Conservation (phyloP, 1,139 yeast species). For the Scheffersomyces illinoinensis region DNA sequence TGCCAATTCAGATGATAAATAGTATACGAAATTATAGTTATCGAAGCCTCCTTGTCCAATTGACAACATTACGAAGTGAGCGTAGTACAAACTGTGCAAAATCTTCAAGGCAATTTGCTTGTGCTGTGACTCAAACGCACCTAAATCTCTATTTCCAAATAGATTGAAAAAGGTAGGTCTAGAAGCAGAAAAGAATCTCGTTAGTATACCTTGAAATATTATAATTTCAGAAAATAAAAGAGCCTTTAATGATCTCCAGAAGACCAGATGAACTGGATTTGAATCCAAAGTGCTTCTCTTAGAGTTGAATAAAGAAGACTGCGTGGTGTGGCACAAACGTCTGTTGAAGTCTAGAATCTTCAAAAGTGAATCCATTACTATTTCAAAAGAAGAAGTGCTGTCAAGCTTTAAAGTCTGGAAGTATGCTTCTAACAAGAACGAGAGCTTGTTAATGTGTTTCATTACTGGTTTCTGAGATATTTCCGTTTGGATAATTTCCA, state of each 20-base stretch:
- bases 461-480: constrained; percentile 41
- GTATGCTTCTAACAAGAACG: constrained; percentile 45
- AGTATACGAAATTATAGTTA: constrained; percentile 64
- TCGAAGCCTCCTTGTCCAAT: constrained; percentile 76
- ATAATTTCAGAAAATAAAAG: constrained; percentile 52
- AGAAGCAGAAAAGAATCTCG: constrained; percentile 31
- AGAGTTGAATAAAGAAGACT: constrained; percentile 23
- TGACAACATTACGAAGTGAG: constrained; percentile 56
- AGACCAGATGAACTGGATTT: constrained; percentile 20
- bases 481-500: constrained; percentile 12
- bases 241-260: constrained; percentile 39
- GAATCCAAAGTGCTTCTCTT: constrained; percentile 12
- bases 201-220: constrained; percentile 56
- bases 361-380: constrained; percentile 20
- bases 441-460: constrained; percentile 51
- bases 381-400: constrained; percentile 15
- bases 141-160: constrained; percentile 5
- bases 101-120: constrained; percentile 35
- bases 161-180: constrained; percentile 8
- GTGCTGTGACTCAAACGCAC: constrained; percentile 23
- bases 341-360: constrained; percentile 29
- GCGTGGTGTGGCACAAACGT: constrained; percentile 23
- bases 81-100: constrained; percentile 48
- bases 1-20: constrained; percentile 48
- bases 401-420: constrained; percentile 21